A percentile compares a stretch with the other conserved stretches of the same genome.
Evolutionary conservation across 768 basidiomycete species (phyloP).

Genomic region (Vararia minispora): DNA sequence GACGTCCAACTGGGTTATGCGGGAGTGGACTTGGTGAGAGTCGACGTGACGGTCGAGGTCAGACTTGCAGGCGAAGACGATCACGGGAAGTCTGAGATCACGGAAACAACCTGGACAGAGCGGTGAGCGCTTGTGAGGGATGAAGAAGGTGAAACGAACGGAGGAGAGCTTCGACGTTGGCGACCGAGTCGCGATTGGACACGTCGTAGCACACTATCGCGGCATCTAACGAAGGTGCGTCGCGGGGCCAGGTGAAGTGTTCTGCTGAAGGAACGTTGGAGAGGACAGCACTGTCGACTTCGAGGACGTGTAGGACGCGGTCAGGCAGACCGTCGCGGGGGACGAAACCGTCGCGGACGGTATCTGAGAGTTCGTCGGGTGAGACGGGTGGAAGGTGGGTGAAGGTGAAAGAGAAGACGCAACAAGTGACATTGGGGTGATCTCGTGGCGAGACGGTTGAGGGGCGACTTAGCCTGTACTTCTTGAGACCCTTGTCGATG

Average conservation of each 20-base stretch:
- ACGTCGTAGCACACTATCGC: slow-evolving; percentile 84
- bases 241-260: slow-evolving; percentile 35
- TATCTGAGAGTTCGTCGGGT: slow-evolving; percentile 26
- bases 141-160: slow-evolving; percentile 36
- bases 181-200: slow-evolving; percentile 47
- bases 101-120: slow-evolving; percentile 40
- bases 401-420: slow-evolving; percentile 22
- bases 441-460: neutral
- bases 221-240: slow-evolving; percentile 56
- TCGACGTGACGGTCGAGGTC: slow-evolving; percentile 54
- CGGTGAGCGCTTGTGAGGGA: slow-evolving; percentile 9
- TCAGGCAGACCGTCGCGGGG: slow-evolving; percentile 10
- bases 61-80: slow-evolving; percentile 84
- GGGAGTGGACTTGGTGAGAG: slow-evolving; percentile 35
- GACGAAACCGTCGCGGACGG: slow-evolving; percentile 28
- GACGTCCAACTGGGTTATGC: slow-evolving; percentile 54
- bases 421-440: no score
- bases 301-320: slow-evolving; percentile 19
- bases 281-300: slow-evolving; percentile 22
- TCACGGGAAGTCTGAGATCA: slow-evolving; percentile 44
- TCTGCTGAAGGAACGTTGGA: slow-evolving; percentile 20
- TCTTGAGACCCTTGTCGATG: slow-evolving; percentile 65
- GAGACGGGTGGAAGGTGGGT: slow-evolving; percentile 15
- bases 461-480: slow-evolving; percentile 34
- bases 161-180: slow-evolving; percentile 54